Base-by-base conservation (phyloP, 352 stramenopile species). In the Phytophthora megakarya region DNA sequence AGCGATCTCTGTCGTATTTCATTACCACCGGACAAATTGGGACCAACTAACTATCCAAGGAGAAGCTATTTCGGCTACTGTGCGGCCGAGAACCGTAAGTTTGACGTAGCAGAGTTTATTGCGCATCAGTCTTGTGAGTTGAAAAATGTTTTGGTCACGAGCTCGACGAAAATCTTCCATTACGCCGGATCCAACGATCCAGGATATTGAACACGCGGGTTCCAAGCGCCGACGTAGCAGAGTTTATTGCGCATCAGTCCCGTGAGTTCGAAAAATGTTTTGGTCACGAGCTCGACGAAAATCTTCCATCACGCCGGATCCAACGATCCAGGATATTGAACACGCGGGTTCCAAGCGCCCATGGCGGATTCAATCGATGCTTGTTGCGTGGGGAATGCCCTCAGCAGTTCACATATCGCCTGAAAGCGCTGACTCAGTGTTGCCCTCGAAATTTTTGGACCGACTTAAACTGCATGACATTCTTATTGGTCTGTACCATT, bases 401-500 rank as follows among this genome's bases (percentile, higher is more conserved):
- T 39, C 18, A 23, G 9, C 26, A 7, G 43, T 51, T 49, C 49
- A 50, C 43, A 28, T 61, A n/a, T 15, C 21, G 2, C 59, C 59
- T 15, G 4, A 22, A 42, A 54, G 11, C 46, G 13, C 11, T 13
- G 10, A n/a, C 28, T n/a, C 38, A 21, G 37, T 30, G 10, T 10
- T 8, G 19, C 43, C 35, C 7, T 21, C 35, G 7, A 51, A 40
- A 6, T 21, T 50, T 15, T 38, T 21, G 5, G 1, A 11, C 1
- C 11, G 40, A 51, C 28, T 61, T 22, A 52, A 28, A 11, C 18
- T 39, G 0, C 43, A 15, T n/a, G 51, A 67, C 5, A 15, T 62
- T 45, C 37, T 21, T 18, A 54, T 19, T 16, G 60, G 13, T 8
- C 35, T 62, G 3, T 62, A 62, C 51, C 50, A 67, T 26, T 67